Base-by-base conservation (phyloP, 176 grass and related monocot species). In the Pontederia paniculata region DNA sequence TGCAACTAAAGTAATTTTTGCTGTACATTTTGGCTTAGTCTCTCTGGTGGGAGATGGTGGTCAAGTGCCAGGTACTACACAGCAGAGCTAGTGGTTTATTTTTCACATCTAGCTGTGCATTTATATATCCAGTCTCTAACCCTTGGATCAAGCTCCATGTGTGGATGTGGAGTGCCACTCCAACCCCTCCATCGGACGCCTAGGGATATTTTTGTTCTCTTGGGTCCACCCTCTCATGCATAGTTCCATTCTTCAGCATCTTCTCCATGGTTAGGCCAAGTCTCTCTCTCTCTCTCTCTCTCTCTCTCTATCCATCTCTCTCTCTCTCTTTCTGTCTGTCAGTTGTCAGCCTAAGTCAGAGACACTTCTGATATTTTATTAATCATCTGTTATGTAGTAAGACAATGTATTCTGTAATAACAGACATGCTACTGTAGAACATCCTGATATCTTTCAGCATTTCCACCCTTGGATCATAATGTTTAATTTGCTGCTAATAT, bases 171-270 rank as follows among this genome's bases (percentile, higher is more conserved):
- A 8, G 17, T 53, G 17, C 51, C 51, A n/a, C 20, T 20, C 17
- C 16, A n/a, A 37, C 28, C 28, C 28, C 28, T 6, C 7, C 28
- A 37, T 37, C 28, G 17, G 20, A 20, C 17, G 17, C 51, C 51
- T 53, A 17, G 51, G 51, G 51, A 53, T 9, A 21, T 53, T 53
- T 53, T 53, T 53, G 51, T n/a, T 21, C 51, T 53, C 51, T 53
- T 53, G 51, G 51, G 51, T 20, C 51, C 47, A 49, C 16, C 49
- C 17, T 20, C 51, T 20, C 51, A n/a, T 53, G 17, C 20, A 10
- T 37, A 37, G 28, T 37, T 37, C 28, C 28, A 37, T 5, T 37
- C 3, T 16, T 12, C 51, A 19, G 8, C 51, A 19, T 20, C 51
- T 19, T 19, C 20, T 19, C 51, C 51, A 53, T 53, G 51, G 51